A percentile compares a stretch with the other conserved stretches of the same genome.
Evolutionary conservation across 495 filamentous ascomycete genomes (phyloP).

Genomic region (Chaetomidium leptoderma): DNA sequence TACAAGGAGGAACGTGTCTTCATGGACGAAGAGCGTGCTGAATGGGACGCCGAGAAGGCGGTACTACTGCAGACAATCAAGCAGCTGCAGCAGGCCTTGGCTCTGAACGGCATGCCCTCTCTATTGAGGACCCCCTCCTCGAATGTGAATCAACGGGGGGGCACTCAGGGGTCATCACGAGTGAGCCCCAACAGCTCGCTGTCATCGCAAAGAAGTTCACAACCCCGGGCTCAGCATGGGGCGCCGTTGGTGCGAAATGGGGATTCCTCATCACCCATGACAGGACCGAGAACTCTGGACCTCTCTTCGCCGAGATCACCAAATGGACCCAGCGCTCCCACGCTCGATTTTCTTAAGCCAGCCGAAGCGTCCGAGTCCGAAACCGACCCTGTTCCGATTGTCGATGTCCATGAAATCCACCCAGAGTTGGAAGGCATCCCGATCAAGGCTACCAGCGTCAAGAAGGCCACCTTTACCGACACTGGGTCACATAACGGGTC

Average conservation of each 20-base stretch:
- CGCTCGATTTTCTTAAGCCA: slow-evolving; percentile 19
- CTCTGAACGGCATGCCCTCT: slow-evolving; percentile 19
- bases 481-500: slow-evolving; percentile 21
- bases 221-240: background rate
- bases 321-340: slow-evolving; percentile 10
- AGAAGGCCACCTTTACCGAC: slow-evolving; percentile 43
- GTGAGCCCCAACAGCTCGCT: slow-evolving; percentile 30
- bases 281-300: background rate
- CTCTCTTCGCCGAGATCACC: slow-evolving; percentile 12
- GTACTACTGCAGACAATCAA: slow-evolving; percentile 27
- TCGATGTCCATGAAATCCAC: slow-evolving; percentile 45
- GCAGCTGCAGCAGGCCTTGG: slow-evolving; percentile 31
- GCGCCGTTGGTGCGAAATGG: background rate
- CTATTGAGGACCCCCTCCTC: slow-evolving; percentile 17
- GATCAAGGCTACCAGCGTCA: slow-evolving; percentile 37
- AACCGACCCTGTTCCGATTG: slow-evolving; percentile 30
- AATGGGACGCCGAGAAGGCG: slow-evolving; percentile 39
- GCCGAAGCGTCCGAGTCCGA: slow-evolving; percentile 20
- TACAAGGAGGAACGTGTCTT: slow-evolving; percentile 44
- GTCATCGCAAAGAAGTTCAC: slow-evolving; percentile 25
- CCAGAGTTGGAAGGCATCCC: slow-evolving; percentile 45
- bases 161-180: slow-evolving; percentile 20
- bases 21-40: slow-evolving; percentile 42
- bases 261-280: background rate
- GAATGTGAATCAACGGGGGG: slow-evolving; percentile 25